phyloP scores from a whole-genome alignment of 2,329 filamentous ascomycete species.

The Pseudogymnoascus destructans region DNA sequence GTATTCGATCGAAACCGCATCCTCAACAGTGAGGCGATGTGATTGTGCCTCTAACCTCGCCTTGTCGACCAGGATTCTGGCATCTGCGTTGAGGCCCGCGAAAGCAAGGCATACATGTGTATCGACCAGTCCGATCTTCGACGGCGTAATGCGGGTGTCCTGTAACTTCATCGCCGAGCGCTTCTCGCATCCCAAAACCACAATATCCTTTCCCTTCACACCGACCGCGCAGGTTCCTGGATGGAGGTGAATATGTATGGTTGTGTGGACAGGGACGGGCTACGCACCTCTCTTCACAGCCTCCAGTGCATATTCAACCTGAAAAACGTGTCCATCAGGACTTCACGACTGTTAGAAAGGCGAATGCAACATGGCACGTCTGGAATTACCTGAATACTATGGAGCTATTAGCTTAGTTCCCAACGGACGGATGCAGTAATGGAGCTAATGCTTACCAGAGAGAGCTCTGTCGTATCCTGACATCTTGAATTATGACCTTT shows the following conservation, averaged over 20 bases:
- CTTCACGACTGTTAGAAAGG: slow-evolving; percentile 44
- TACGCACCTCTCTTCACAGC: slow-evolving; percentile 86
- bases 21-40: slow-evolving; percentile 91
- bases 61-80: slow-evolving; percentile 95
- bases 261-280: background rate
- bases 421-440: slow-evolving; percentile 27
- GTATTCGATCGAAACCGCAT: slow-evolving; percentile 96
- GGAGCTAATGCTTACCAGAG: slow-evolving; percentile 59
- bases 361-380: background rate
- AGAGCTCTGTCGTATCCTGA: slow-evolving; percentile 98
- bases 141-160: slow-evolving; percentile 96
- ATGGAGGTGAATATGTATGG: slow-evolving; percentile 9
- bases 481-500: slow-evolving; percentile 38
- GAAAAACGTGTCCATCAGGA: slow-evolving; percentile 98
- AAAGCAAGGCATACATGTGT: slow-evolving; percentile 95
- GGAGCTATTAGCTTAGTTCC: slow-evolving; percentile 28
- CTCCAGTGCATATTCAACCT: slow-evolving; percentile 98
- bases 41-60: slow-evolving; percentile 94
- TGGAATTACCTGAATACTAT: slow-evolving; percentile 65
- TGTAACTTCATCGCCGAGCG: slow-evolving; percentile 98
- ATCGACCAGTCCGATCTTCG: slow-evolving; percentile 94
- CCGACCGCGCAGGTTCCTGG: slow-evolving; percentile 92
- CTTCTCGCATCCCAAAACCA: slow-evolving; percentile 97
- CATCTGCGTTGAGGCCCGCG: slow-evolving; percentile 93
- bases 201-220: slow-evolving; percentile 87